Evolutionary conservation across 495 filamentous ascomycete genomes (phyloP).

Genomic region (Achaetomiella virescens): DNA sequence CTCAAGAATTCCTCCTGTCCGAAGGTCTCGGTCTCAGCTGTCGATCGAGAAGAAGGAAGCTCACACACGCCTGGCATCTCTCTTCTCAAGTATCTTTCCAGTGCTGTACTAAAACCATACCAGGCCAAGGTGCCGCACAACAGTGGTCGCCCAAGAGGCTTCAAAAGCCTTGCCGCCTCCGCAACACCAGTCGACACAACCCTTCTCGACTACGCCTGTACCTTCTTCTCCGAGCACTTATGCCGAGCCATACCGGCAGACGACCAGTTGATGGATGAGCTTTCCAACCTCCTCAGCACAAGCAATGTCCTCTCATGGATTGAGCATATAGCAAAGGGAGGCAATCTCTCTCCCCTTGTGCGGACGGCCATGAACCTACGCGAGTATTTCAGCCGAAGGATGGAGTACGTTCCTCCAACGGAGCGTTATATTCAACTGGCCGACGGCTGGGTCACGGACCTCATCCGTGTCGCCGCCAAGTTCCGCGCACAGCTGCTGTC

Average conservation of each 20-base stretch:
- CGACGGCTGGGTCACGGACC: constrained; percentile 28
- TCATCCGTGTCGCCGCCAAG: constrained; percentile 30
- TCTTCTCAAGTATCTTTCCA: constrained; percentile 22
- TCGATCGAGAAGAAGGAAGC: constrained; percentile 11
- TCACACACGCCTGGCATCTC: constrained; percentile 19
- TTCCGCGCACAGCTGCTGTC: constrained; percentile 25
- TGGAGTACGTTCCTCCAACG: constrained; percentile 21
- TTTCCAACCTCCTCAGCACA: constrained; percentile 19
- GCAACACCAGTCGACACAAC: constrained; percentile 3
- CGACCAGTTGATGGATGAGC: constrained; percentile 11
- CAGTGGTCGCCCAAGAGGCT: neutral
- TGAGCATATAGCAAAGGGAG: constrained; percentile 22
- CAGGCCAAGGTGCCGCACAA: neutral
- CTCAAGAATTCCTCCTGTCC: constrained; percentile 26
- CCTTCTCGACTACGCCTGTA: constrained; percentile 24
- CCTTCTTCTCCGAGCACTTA: constrained; percentile 28
- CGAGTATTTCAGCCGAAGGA: constrained; percentile 22
- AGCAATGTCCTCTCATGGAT: constrained; percentile 27
- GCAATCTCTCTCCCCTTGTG: constrained; percentile 15
- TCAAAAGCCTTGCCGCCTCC: neutral
- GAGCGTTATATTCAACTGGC: constrained; percentile 15
- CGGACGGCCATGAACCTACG: constrained; percentile 25
- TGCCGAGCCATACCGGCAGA: constrained; percentile 14
- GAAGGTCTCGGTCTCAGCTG: constrained; percentile 9
- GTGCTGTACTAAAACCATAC: constrained; percentile 11